Base-by-base conservation (phyloP, 306 rosid species). In the Prunus padus region DNA sequence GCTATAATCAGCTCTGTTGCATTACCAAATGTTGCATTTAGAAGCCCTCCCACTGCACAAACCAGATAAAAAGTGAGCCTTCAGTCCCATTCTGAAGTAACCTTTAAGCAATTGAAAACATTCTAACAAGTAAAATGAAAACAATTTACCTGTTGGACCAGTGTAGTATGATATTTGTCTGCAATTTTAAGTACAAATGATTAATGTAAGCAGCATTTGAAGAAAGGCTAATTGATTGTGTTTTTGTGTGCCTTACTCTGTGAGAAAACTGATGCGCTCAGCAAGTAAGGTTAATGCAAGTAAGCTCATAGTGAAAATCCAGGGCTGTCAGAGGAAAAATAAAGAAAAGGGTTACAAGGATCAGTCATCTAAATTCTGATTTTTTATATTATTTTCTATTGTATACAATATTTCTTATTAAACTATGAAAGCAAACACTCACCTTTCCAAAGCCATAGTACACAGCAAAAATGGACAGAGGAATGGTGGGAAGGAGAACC, bases 21-120 rank as follows among this genome's bases (percentile, higher is more conserved):
- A 84, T 95, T 95, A 37, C 98, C 97, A 86, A 92, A 95, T 40
- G 98, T 92, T 10, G 97, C 97, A 81, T 92, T 95, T 23, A 95
- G 78, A 76, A 95, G 96, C 31, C 98, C 98, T 71, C 98, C 98
- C 52, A 90, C 98, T 94, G 82, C 71, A 56, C 57, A 62, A 4
- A 5, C 44, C 19, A n/a, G 42, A 18, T 50, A 66, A 30, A 18
- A 28, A 1, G 3, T 26, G 44, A 13, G 7, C 9, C 8, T 69
- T 56, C 62, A 10, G 30, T 56, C 30, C 5, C 37, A 25, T 44
- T 22, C 31, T n/a, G 51, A 46, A 46, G 51, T n/a, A 66, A 37
- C 42, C 2, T 37, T 37, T 6, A 37, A 37, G 42, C 6, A 37
- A 37, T 37, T 37, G 42, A 37, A 37, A 37, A 1, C 2, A 7